A percentile compares a stretch with the other conserved stretches of the same genome.
Conservation (phyloP, 345 rosid genomes). For the Eucalyptus tenuipes region DNA sequence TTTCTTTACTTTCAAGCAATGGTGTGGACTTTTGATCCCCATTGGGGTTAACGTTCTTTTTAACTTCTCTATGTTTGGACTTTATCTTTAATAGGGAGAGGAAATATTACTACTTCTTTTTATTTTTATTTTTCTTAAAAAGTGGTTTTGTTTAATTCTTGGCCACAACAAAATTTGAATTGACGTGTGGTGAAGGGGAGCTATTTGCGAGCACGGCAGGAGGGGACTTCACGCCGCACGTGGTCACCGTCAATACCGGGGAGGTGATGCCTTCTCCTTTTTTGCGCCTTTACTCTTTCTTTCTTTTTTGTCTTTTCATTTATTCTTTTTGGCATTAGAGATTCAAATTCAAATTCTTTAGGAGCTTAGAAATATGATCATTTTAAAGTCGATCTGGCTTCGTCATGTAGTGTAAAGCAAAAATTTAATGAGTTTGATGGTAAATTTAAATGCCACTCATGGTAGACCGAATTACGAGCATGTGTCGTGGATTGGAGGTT, state of each 20-base stretch:
- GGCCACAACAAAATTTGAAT: neutral
- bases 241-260: slow-evolving; percentile 34
- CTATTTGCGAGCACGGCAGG: slow-evolving; percentile 34
- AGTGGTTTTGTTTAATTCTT: neutral
- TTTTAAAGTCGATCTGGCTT: neutral
- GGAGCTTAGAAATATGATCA: neutral
- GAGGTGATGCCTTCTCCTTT: slow-evolving; percentile 25
- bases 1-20: neutral
- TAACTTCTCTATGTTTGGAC: neutral
- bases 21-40: neutral
- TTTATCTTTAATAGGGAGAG: neutral
- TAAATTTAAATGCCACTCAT: neutral
- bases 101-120: neutral
- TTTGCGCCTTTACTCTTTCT: neutral
- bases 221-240: slow-evolving; percentile 54
- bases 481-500: neutral
- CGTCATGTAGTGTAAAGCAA: neutral
- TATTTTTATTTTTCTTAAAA: neutral
- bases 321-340: neutral
- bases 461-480: neutral
- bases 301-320: neutral
- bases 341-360: neutral
- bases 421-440: neutral
- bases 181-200: slow-evolving; percentile 32
- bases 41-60: neutral